phyloP scores from a whole-genome alignment of 2,329 filamentous ascomycete genomes.

The Sarocladiaceae sp. region DNA sequence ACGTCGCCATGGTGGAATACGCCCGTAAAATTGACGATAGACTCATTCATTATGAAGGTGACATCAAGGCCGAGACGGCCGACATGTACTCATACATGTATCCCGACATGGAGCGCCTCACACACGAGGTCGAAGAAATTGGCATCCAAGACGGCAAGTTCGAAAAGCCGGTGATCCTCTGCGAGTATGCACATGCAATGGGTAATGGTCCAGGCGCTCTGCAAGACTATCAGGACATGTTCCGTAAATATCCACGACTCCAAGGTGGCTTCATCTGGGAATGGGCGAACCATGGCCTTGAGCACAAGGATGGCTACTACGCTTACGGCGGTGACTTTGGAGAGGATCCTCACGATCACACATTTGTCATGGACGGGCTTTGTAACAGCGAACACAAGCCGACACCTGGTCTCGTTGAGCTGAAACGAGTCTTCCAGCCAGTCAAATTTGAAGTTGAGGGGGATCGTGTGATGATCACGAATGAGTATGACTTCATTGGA shows the following conservation, averaged over 20 bases:
- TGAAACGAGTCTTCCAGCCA: constrained; percentile 55
- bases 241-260: constrained; percentile 54
- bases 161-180: constrained; percentile 55
- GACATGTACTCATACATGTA: constrained; percentile 71
- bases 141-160: constrained; percentile 24
- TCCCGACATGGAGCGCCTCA: constrained; percentile 46
- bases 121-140: constrained; percentile 16
- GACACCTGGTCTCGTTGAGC: constrained; percentile 51
- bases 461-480: constrained; percentile 34
- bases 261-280: constrained; percentile 68
- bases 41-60: constrained; percentile 64
- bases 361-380: constrained; percentile 60
- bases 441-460: constrained; percentile 34
- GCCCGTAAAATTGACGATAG: constrained; percentile 54
- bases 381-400: constrained; percentile 51
- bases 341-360: constrained; percentile 55
- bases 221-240: constrained; percentile 62
- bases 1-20: constrained; percentile 63
- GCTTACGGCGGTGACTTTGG: constrained; percentile 61
- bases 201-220: constrained; percentile 69
- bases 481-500: constrained; percentile 44
- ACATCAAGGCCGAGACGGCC: constrained; percentile 52
- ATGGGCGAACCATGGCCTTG: constrained; percentile 57
- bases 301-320: constrained; percentile 42
- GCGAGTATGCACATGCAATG: constrained; percentile 62